Evolutionary conservation across 1,284 basidiomycete genomes (phyloP), one percentile per base, ranked within the genome.

Genomic region (Tylopilus orsonianus): DNA sequence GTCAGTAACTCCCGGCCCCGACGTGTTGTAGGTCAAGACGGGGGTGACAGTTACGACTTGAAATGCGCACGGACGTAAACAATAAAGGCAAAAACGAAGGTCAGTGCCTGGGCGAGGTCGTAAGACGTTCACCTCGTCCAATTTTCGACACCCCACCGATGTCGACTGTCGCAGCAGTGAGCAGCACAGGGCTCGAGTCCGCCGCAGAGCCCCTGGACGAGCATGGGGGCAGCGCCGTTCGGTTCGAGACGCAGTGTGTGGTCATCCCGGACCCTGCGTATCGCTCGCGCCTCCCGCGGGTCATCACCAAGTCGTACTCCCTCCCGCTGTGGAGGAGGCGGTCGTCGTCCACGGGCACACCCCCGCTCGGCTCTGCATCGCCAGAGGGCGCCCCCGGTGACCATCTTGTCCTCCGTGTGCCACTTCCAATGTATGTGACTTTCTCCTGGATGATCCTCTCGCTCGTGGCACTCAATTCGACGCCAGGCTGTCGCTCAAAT

Each of bases 171-270:
- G 46, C 46, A 22, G 26, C 41, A 18, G 4, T 23, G 23, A 41
- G 38, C 2, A 41, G n/a, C 12, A 20, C 33, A 12, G 8, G 20
- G 10, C 16, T 37, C 18, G 38, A 13, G 29, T 37, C 44, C 24
- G 16, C 45, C 34, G 5, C 44, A 23, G 57, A 54, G 8, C 41
- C 49, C 22, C 16, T 55, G 44, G 57, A 55, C 29, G 65, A 61
- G 24, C 53, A 22, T 5, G 53, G 53, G 4, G 53, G 53, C 2
- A 56, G 65, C 44, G 63, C 73, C n/a, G 82, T 87, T 9, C 75
- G 83, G 46, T 87, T 87, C 66, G 78, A 86, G 69, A 70, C 73
- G 42, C 75, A 80, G 56, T 87, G 84, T 53, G 69, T 84, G 5
- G 75, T 87, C 52, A 87, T 87, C 48, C 85, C 85, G 13, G 78